These are phyloP conservation scores for Emericellopsis atlantica DNA, from an alignment of 2,329 filamentous ascomycete genomes.

Conservation along the genomic window DNA sequence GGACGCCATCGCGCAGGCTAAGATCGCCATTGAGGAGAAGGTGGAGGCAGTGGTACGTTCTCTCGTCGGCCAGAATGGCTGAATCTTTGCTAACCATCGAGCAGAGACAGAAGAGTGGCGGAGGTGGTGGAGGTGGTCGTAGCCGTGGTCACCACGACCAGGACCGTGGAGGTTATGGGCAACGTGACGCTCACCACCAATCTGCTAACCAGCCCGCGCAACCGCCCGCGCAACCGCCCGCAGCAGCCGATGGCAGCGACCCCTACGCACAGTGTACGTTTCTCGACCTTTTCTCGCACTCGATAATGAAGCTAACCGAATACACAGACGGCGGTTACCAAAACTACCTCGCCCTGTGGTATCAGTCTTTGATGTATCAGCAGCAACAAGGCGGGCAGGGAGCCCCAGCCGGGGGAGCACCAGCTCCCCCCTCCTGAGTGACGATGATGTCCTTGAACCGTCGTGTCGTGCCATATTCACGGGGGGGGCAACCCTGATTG, in stretches of 20 bases:
- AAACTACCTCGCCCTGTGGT: slow-evolving; percentile 71
- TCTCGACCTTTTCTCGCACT: neutral
- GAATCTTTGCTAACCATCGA: slow-evolving; percentile 13
- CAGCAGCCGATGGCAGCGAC: slow-evolving; percentile 41
- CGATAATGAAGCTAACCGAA: slow-evolving; percentile 8
- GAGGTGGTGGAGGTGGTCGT: slow-evolving; percentile 26
- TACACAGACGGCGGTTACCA: slow-evolving; percentile 65
- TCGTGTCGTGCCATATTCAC: slow-evolving; percentile 7
- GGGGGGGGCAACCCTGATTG: slow-evolving; percentile 18
- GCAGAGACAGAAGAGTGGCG: slow-evolving; percentile 44
- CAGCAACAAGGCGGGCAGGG: slow-evolving; percentile 24
- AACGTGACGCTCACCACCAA: slow-evolving; percentile 25
- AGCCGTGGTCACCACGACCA: slow-evolving; percentile 37
- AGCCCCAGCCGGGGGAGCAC: slow-evolving; percentile 17
- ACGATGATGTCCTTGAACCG: slow-evolving; percentile 5
- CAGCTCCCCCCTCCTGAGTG: slow-evolving; percentile 22
- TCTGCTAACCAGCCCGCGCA: slow-evolving; percentile 28
- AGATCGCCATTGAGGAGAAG: slow-evolving; percentile 80
- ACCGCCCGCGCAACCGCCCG: slow-evolving; percentile 27
- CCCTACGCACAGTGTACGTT: slow-evolving; percentile 64
- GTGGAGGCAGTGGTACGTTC: slow-evolving; percentile 72
- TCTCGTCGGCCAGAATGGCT: neutral
- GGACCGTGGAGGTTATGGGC: slow-evolving; percentile 39
- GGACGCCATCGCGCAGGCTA: slow-evolving; percentile 68
- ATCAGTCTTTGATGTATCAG: slow-evolving; percentile 47